These are phyloP conservation scores for Bacidia rubella DNA, from an alignment of 495 filamentous ascomycete species.

Conservation along the genomic window DNA sequence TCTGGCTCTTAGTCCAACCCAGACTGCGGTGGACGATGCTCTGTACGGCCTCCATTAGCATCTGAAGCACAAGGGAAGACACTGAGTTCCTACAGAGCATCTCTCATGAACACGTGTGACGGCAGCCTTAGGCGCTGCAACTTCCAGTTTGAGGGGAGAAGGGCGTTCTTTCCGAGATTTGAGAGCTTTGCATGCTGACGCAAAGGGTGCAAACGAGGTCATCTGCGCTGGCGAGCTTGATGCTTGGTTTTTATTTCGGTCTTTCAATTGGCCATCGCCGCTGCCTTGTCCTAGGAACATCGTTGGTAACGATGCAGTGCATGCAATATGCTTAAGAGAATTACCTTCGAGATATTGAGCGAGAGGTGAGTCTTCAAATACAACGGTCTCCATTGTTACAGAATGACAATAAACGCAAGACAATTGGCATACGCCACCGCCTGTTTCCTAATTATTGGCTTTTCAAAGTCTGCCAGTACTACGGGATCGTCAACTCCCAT, in stretches of 20 bases:
- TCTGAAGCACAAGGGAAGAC: neutral
- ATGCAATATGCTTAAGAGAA: conserved; percentile 12
- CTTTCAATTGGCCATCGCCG: conserved; percentile 32
- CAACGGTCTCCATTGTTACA: conserved; percentile 71
- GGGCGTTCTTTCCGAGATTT: conserved; percentile 55
- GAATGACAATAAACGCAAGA: neutral
- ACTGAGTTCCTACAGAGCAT: conserved; percentile 39
- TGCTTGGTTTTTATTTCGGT: conserved; percentile 29
- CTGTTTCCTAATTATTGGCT: neutral
- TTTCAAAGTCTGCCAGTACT: neutral
- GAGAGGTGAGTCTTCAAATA: conserved; percentile 82
- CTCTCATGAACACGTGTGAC: conserved; percentile 41
- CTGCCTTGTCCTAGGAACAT: conserved; percentile 32
- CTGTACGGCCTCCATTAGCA: conserved; percentile 19
- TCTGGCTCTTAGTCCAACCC: conserved; percentile 66
- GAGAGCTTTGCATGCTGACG: conserved; percentile 49
- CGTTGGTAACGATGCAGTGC: conserved; percentile 7
- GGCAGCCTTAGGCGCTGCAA: conserved; percentile 31
- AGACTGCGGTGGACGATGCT: conserved; percentile 55
- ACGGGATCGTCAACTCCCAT: no score
- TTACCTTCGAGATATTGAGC: conserved; percentile 88
- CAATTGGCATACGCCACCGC: neutral
- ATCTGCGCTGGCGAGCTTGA: conserved; percentile 21
- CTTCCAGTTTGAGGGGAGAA: conserved; percentile 42
- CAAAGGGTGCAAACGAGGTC: conserved; percentile 61